A percentile compares a stretch with the other conserved stretches of the same genome.
These are phyloP conservation scores for Rosa persica DNA, from an alignment of 306 rosid species.

Conservation along the genomic window DNA sequence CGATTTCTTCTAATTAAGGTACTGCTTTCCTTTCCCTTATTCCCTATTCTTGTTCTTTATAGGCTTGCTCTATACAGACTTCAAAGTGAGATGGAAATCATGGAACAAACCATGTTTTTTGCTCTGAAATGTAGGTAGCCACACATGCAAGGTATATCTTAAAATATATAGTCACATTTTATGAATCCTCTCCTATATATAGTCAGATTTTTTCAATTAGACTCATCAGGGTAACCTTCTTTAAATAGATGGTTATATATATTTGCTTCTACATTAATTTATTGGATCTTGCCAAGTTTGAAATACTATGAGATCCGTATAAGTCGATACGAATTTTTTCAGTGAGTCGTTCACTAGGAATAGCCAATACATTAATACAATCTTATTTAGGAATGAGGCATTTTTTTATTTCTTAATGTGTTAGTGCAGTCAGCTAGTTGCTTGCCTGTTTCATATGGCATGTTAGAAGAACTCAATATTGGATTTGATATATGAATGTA, in stretches of 20 bases:
- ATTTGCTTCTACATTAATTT: neutral
- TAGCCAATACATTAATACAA: neutral
- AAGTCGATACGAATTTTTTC: neutral
- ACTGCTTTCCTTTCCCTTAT: too few relatives aligned
- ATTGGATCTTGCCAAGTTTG: neutral
- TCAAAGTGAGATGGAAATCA: too few relatives aligned
- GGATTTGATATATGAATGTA: neutral
- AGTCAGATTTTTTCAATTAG: constrained; percentile 39
- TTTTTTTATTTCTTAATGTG: neutral
- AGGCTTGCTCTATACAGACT: too few relatives aligned
- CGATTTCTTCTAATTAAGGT: too few relatives aligned
- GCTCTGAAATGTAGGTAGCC: too few relatives aligned
- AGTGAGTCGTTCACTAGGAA: neutral
- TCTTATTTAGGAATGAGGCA: neutral
- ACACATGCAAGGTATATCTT: too few relatives aligned
- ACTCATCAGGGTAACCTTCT: constrained; percentile 67
- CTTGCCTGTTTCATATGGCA: constrained; percentile 3
- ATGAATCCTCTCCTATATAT: too few relatives aligned
- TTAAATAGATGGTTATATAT: neutral
- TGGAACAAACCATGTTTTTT: too few relatives aligned
- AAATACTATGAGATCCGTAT: neutral
- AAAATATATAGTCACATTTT: too few relatives aligned
- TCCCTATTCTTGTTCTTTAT: too few relatives aligned
- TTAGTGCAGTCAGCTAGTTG: neutral
- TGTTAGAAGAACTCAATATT: neutral